Evolutionary conservation across 345 rosid genomes (phyloP).

Genomic region (Noccaea bulbosa): DNA sequence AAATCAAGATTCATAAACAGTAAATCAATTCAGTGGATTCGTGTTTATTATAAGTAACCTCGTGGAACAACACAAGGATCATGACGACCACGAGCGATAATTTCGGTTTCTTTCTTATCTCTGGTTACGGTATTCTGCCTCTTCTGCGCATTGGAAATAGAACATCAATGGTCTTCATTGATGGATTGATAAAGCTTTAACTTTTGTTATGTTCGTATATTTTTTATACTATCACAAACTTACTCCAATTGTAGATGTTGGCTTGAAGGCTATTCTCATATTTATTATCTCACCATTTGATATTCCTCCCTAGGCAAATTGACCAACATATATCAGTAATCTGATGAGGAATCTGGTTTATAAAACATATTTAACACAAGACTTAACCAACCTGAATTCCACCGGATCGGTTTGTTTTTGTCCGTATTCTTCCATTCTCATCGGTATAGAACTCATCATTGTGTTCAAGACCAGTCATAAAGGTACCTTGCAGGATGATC

Average conservation of each 20-base stretch:
- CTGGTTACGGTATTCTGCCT: slow-evolving; percentile 85
- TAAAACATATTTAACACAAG: background rate
- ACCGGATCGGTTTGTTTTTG: slow-evolving; percentile 96
- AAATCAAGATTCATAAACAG: background rate
- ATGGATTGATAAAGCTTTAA: background rate
- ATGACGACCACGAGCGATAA: slow-evolving; percentile 93
- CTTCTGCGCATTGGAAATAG: slow-evolving; percentile 53
- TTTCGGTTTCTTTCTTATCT: slow-evolving; percentile 75
- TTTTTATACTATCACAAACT: slow-evolving; percentile 39
- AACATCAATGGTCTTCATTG: background rate
- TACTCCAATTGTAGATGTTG: slow-evolving; percentile 89
- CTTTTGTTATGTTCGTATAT: background rate
- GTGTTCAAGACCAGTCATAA: slow-evolving; percentile 88
- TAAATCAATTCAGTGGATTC: background rate
- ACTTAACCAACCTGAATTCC: slow-evolving; percentile 72
- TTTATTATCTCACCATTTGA: slow-evolving; percentile 94
- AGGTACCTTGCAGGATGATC: slow-evolving; percentile 65
- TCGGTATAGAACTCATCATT: slow-evolving; percentile 86
- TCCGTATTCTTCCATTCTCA: slow-evolving; percentile 72
- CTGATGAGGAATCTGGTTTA: background rate
- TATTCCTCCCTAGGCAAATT: slow-evolving; percentile 81
- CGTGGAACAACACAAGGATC: slow-evolving; percentile 99
- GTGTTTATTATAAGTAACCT: slow-evolving; percentile 50
- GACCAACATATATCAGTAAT: slow-evolving; percentile 22
- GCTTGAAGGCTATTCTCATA: slow-evolving; percentile 98